Conservation (phyloP, 495 filamentous ascomycete genomes). For the Hypoxylon cercidicola region DNA sequence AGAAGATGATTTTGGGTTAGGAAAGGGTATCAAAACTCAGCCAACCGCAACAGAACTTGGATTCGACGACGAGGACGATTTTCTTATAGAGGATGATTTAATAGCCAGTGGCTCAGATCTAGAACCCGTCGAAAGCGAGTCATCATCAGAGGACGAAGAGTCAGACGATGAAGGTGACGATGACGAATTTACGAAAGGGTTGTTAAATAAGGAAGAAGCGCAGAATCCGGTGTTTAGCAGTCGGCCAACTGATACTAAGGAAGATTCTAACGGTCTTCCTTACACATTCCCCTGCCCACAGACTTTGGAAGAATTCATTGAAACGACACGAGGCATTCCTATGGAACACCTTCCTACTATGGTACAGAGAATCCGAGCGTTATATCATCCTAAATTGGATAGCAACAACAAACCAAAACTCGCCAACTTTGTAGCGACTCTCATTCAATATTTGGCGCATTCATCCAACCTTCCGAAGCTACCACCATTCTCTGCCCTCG, state of each 20-base stretch:
- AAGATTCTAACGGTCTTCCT: constrained; percentile 66
- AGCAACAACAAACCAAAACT: constrained; percentile 87
- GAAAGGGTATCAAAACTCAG: constrained; percentile 61
- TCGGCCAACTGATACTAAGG: constrained; percentile 43
- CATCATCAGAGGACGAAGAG: constrained; percentile 64
- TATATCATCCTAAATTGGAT: constrained; percentile 89
- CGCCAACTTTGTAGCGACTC: constrained; percentile 72
- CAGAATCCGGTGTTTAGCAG: constrained; percentile 56
- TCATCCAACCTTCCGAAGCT: constrained; percentile 59
- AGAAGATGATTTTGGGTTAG: constrained; percentile 65
- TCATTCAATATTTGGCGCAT: constrained; percentile 82
- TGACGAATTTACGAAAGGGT: constrained; percentile 74
- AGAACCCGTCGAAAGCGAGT: constrained; percentile 67
- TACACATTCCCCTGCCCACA: constrained; percentile 88
- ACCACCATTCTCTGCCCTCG: constrained; percentile 52
- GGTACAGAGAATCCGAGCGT: constrained; percentile 86
- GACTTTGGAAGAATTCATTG: constrained; percentile 76
- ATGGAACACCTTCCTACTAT: constrained; percentile 75
- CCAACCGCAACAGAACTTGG: constrained; percentile 60
- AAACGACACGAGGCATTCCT: constrained; percentile 67
- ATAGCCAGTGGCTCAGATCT: constrained; percentile 73
- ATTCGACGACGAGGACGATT: constrained; percentile 93
- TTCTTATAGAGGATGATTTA: constrained; percentile 86
- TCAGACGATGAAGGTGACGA: constrained; percentile 64
- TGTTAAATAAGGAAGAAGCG: constrained; percentile 64